Percentiles rank a stretch among this genome's conserved stretches.
phyloP scores from a whole-genome alignment of 495 filamentous ascomycete species.

The Trichoderma erinaceum region DNA sequence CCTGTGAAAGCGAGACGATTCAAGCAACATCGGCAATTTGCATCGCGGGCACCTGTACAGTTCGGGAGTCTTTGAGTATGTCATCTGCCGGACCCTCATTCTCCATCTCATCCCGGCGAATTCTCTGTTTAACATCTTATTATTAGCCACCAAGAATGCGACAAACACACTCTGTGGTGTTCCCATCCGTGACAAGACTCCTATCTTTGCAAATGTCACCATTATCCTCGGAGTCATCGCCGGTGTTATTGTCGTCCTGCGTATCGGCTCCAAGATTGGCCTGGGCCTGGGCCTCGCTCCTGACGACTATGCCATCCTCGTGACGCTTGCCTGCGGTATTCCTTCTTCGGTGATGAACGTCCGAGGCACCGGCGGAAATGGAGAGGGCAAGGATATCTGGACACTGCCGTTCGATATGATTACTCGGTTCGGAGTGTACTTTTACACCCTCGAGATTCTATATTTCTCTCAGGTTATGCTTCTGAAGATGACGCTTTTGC shows the following conservation, averaged over 20 bases:
- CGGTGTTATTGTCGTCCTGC: slow-evolving; percentile 17
- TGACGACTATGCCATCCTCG: slow-evolving; percentile 21
- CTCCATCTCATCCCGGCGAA: background rate
- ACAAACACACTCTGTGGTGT: slow-evolving; percentile 19
- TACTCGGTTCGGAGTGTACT: slow-evolving; percentile 18
- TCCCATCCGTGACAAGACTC: slow-evolving; percentile 18
- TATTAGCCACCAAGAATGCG: slow-evolving; percentile 18
- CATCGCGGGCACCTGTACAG: background rate
- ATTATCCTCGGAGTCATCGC: slow-evolving; percentile 16
- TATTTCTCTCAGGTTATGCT: slow-evolving; percentile 31
- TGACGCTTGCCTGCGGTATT: slow-evolving; percentile 17
- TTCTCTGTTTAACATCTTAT: background rate
- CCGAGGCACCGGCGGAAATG: slow-evolving; percentile 21
- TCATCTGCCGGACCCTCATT: background rate
- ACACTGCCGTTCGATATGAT: slow-evolving; percentile 19
- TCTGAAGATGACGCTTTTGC: slow-evolving; percentile 32
- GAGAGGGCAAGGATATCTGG: slow-evolving; percentile 26
- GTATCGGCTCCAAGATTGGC: slow-evolving; percentile 20
- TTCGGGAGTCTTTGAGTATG: background rate
- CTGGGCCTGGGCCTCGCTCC: slow-evolving; percentile 13
- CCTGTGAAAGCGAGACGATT: background rate
- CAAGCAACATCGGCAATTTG: background rate
- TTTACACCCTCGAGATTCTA: slow-evolving; percentile 21
- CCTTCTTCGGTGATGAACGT: slow-evolving; percentile 19
- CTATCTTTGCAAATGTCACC: slow-evolving; percentile 15